Percentiles rank a stretch among this genome's conserved stretches.
phyloP scores from a whole-genome alignment of 495 filamentous ascomycete species.

The Geopyxis carbonaria region DNA sequence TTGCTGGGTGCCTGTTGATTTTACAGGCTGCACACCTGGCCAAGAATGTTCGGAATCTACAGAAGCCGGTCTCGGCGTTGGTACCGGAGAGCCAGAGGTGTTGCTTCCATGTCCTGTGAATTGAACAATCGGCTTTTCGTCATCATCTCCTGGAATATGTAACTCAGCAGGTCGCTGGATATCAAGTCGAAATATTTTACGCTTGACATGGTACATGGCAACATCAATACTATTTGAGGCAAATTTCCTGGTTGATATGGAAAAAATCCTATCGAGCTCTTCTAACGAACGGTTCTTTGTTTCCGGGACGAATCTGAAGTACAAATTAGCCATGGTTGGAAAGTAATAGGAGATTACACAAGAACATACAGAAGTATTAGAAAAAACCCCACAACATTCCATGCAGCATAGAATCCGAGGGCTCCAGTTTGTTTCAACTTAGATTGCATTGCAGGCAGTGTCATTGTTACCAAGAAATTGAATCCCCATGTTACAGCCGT shows the following conservation, averaged over 20 bases:
- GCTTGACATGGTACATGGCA: neutral
- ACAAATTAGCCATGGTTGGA: neutral
- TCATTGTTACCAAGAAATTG: conserved; percentile 47
- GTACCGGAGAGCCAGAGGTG: too few relatives aligned
- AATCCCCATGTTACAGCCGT: conserved; percentile 60
- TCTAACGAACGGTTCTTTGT: conserved; percentile 61
- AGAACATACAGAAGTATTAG: conserved; percentile 43
- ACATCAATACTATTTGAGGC: neutral
- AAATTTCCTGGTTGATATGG: neutral
- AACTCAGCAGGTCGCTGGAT: too few relatives aligned
- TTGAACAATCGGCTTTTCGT: too few relatives aligned
- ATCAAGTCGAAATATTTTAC: too few relatives aligned
- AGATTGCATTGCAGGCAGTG: conserved; percentile 40
- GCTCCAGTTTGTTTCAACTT: conserved; percentile 42
- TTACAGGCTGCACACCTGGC: too few relatives aligned
- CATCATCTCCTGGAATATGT: too few relatives aligned
- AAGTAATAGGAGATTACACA: conserved; percentile 12
- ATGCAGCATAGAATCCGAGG: conserved; percentile 47
- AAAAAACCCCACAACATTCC: conserved; percentile 50
- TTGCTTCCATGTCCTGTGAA: too few relatives aligned
- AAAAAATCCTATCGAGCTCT: conserved; percentile 23
- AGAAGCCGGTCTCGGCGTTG: too few relatives aligned
- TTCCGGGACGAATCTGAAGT: conserved; percentile 33
- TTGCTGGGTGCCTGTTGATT: too few relatives aligned
- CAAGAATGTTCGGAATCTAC: too few relatives aligned